phyloP scores from a whole-genome alignment of 164 flowering plant genomes.

The Vitis riparia region DNA sequence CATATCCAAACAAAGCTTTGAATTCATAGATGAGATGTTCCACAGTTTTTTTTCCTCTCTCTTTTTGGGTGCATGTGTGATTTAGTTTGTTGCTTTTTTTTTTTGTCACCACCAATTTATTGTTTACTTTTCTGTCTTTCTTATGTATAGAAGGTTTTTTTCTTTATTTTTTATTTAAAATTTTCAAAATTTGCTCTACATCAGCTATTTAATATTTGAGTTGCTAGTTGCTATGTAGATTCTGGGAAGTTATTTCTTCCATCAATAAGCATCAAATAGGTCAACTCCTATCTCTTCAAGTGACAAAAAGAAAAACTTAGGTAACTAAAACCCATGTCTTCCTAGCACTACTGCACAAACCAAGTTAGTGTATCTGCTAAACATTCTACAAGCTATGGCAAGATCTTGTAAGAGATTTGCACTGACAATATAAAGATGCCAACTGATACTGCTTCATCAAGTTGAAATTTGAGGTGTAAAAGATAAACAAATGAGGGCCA shows the following conservation, averaged over 20 bases:
- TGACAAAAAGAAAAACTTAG: neutral
- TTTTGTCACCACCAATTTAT: too few relatives aligned
- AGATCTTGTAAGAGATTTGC: neutral
- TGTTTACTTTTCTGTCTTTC: too few relatives aligned
- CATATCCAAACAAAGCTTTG: too few relatives aligned
- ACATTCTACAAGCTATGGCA: neutral
- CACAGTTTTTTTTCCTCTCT: too few relatives aligned
- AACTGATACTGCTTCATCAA: neutral
- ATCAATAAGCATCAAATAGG: neutral
- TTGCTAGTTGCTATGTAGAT: too few relatives aligned
- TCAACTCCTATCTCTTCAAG: neutral
- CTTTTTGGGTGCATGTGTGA: too few relatives aligned
- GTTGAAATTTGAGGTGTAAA: neutral
- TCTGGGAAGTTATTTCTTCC: neutral
- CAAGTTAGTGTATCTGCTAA: conserved; percentile 1
- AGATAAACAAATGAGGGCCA: neutral
- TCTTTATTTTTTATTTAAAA: too few relatives aligned
- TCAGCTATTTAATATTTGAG: too few relatives aligned
- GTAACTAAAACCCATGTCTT: neutral
- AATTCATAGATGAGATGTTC: too few relatives aligned
- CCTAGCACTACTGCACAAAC: neutral
- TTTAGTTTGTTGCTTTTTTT: too few relatives aligned
- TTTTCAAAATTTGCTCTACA: too few relatives aligned
- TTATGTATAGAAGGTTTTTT: too few relatives aligned
- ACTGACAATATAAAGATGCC: neutral